Evolutionary conservation across 116 monocot genomes (phyloP), one percentile per base, ranked within the genome.

Genomic region (Phalaenopsis hybrid): DNA sequence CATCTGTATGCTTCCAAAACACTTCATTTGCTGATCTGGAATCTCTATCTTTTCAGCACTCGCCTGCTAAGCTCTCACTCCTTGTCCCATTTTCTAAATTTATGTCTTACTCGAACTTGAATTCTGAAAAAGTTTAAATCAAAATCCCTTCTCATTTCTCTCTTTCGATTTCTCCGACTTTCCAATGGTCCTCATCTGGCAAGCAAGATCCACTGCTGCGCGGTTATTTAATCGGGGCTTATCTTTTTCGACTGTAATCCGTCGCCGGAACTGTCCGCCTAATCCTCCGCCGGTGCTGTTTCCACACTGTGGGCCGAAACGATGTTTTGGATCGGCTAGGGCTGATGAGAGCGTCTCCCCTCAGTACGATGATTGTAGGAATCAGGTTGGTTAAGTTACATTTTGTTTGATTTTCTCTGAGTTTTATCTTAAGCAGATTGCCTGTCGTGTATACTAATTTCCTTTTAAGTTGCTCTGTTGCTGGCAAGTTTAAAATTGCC

Each of bases 261-360:
- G 20, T 11, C 75, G 75, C 20, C 8, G 48, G 75, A 20, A 75
- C 75, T 45, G 21, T 8, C 46, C 46, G 44, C 9, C 48, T 8
- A 48, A 48, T 48, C 1, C 11, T 4, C 6, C 44, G 45, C 75
- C 45, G n/a, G 46, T n/a, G 11, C 15, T 16, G n/a, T 21, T 46
- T 16, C 15, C 55, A 15, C 4, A n/a, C 48, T 6, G 46, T 75
- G 20, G 44, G 6, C 31, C 23, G 23, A 44, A 8, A 45, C 57
- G 68, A 44, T 17, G 63, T 18, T 57, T 84, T 13, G 18, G 68
- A 15, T 79, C 84, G 13, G 48, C 58, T 41, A 57, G 63, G 31
- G 81, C 28, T 17, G 70, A 69, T 12, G 86, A 83, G 72, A 79
- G 82, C 18, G 74, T 50, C 21, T 28, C 75, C 1, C 52, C 33